These are phyloP conservation scores for Aspergillus olivimuriae DNA, from an alignment of 495 filamentous ascomycete species.

Conservation along the genomic window DNA sequence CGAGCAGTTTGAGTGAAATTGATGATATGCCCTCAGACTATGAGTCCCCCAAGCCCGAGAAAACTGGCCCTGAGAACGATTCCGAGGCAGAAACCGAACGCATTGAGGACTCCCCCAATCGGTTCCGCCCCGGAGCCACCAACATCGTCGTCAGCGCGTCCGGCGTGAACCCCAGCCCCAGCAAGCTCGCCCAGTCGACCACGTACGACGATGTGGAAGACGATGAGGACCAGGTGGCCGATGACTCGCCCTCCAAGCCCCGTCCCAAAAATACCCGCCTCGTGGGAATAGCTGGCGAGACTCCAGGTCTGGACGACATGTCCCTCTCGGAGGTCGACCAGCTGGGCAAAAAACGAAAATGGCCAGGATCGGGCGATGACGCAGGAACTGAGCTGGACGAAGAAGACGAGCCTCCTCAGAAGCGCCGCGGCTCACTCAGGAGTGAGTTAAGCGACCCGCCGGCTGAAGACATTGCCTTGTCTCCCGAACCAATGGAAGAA, in stretches of 20 bases:
- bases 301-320: conserved; percentile 24
- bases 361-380: conserved; percentile 34
- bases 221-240: conserved; percentile 30
- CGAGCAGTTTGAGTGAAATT: conserved; percentile 86
- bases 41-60: conserved; percentile 39
- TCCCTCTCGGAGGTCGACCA: conserved; percentile 27
- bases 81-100: conserved; percentile 98
- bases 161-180: conserved; percentile 55
- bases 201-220: conserved; percentile 39
- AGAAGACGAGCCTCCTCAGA: conserved; percentile 38
- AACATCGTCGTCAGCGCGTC: conserved; percentile 53
- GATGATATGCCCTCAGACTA: conserved; percentile 63
- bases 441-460: conserved; percentile 40
- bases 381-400: conserved; percentile 35
- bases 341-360: conserved; percentile 44
- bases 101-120: conserved; percentile 84
- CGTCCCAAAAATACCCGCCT: conserved; percentile 30
- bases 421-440: conserved; percentile 40
- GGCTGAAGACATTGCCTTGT: conserved; percentile 21
- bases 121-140: conserved; percentile 50
- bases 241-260: conserved; percentile 39
- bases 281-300: conserved; percentile 20
- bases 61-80: conserved; percentile 56
- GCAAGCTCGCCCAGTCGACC: conserved; percentile 55
- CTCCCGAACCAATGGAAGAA: conserved; percentile 33